A percentile compares a stretch with the other conserved stretches of the same genome.
These are phyloP conservation scores for Haplosporangium sp. DNA, from an alignment of 371 early-diverging fungal genomes.

Conservation along the genomic window DNA sequence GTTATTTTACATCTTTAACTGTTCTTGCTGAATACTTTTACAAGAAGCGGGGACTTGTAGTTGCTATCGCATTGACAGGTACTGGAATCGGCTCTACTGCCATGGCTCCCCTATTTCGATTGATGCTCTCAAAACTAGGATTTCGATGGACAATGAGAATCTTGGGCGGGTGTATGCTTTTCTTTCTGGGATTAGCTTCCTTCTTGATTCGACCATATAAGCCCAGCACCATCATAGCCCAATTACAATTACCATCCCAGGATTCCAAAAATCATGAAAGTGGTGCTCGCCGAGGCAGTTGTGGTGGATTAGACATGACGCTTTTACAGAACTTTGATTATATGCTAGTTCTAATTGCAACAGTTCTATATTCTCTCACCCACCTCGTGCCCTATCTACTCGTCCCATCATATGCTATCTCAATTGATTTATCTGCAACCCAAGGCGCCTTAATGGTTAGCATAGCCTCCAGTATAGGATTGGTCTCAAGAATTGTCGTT, in stretches of 20 bases:
- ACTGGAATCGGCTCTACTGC: not conserved
- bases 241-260: not conserved
- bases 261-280: not conserved
- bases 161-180: not conserved
- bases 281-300: not conserved
- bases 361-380: not conserved
- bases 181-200: not conserved
- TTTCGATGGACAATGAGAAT: conserved; percentile 1
- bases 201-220: not conserved
- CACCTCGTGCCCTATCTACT: not conserved
- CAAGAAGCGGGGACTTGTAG: conserved; percentile 11
- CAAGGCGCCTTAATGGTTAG: not conserved
- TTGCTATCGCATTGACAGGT: not conserved
- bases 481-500: not conserved
- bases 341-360: not conserved
- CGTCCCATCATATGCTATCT: not conserved
- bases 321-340: not conserved
- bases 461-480: not conserved
- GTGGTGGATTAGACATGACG: not conserved
- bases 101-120: not conserved
- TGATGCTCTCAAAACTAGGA: not conserved
- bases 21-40: conserved; percentile 33
- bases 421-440: not conserved
- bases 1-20: conserved; percentile 24
- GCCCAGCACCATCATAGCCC: not conserved